Base-by-base conservation (phyloP, 2,329 filamentous ascomycete genomes). In the Claviceps paspali region DNA sequence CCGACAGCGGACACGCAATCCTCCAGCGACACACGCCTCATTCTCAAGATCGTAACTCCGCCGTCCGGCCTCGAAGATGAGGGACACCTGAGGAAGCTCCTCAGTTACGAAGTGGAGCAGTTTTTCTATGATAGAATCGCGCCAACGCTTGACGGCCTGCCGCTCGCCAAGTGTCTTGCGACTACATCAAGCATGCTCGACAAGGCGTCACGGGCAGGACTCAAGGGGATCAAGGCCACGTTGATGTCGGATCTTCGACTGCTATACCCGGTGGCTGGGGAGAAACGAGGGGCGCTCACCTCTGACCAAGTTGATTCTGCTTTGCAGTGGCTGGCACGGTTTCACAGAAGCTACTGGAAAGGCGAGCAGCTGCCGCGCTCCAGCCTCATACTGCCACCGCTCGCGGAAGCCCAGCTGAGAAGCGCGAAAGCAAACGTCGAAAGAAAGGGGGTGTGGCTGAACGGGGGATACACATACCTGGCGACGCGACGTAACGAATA, bases 391-490 rank as follows among this genome's bases (percentile, higher is more conserved):
- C 51, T 65, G 0, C 70, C 76, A 0, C 76, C 76, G 0, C 56
- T 79, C 0, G 59, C 74, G 15, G 74, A 79, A 44, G 49, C 49
- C 0, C 47, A 52, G n/a, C 46, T 57, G 11, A 47, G 49, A 6
- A 29, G 45, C 11, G 30, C 2, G 40, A 39, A 0, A 40, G 45
- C 3, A 36, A 36, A 3, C 15, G 47, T 3, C 36, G 40, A 4
- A 43, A 49, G 1, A 43, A 28, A 9, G 26, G 58, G 53, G 5
- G 42, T 73, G 2, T 81, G 77, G 77, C 53, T 76, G 6, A 77
- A 80, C 30, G 77, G 77, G 1, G 76, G 77, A 0, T 82, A 82
- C 47, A 79, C 76, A 0, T 81, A 81, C 45, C 68, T 82, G 0
- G 70, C 73, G 1, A 82, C 77, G 0, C 64, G 77, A 5, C 60